These are phyloP conservation scores for Chrysosphaeria jannelii DNA, from an alignment of 2,329 filamentous ascomycete genomes.

Conservation along the genomic window DNA sequence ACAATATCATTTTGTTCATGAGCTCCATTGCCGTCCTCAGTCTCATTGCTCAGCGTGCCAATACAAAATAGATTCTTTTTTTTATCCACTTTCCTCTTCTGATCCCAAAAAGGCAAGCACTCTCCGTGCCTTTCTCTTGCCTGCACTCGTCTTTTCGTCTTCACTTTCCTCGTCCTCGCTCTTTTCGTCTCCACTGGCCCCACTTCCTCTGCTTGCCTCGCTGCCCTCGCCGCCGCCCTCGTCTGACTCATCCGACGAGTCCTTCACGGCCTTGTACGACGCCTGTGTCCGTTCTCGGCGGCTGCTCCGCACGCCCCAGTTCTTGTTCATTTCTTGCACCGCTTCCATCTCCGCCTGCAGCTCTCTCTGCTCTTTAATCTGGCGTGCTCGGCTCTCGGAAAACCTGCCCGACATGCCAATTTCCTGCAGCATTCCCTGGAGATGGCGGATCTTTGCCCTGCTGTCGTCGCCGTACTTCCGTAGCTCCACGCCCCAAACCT, in stretches of 20 bases:
- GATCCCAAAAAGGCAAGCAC: too few relatives aligned
- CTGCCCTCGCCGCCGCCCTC: conserved; percentile 5
- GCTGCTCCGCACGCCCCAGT: conserved; percentile 33
- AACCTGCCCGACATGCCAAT: conserved; percentile 73
- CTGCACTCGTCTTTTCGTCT: conserved; percentile 4
- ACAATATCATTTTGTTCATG: conserved; percentile 90
- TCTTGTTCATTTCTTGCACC: conserved; percentile 50
- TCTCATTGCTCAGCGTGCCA: conserved; percentile 68
- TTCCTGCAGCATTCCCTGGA: conserved; percentile 50
- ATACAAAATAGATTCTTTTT: conserved; percentile 12
- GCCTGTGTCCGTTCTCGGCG: conserved; percentile 12
- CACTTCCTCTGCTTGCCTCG: conserved; percentile 5
- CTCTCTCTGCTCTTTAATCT: conserved; percentile 71
- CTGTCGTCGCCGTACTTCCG: conserved; percentile 39
- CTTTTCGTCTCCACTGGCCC: conserved; percentile 7
- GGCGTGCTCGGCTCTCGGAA: conserved; percentile 51
- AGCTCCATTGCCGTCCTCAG: conserved; percentile 88
- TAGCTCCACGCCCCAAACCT: conserved; percentile 70
- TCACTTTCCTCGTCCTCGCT: conserved; percentile 3
- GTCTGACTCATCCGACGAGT: conserved; percentile 3
- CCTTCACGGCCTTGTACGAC: conserved; percentile 9
- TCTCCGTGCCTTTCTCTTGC: neutral
- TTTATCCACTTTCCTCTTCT: too few relatives aligned
- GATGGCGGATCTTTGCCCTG: conserved; percentile 54
- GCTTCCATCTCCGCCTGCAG: conserved; percentile 58